Conservation (phyloP, 2,329 filamentous ascomycete species). For the Daldinia eschscholtzii region DNA sequence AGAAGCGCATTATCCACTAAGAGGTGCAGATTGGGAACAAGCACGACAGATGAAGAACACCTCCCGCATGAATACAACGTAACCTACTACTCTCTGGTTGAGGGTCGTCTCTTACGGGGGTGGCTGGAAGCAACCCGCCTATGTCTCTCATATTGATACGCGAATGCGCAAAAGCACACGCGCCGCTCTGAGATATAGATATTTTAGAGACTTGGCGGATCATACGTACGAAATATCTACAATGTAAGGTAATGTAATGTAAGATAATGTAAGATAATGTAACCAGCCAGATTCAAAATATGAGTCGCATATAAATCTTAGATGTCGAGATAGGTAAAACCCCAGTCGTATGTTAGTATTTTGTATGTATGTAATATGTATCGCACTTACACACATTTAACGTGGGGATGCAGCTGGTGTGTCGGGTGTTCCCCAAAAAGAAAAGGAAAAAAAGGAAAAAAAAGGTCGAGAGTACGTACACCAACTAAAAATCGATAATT, state of each 20-base stretch:
- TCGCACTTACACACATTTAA: neutral
- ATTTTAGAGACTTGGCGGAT: slow-evolving; percentile 32
- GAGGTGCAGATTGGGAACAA: slow-evolving; percentile 35
- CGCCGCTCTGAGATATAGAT: slow-evolving; percentile 30
- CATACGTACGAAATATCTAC: slow-evolving; percentile 36
- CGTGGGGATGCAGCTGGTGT: neutral
- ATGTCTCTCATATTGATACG: slow-evolving; percentile 23
- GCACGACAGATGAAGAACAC: slow-evolving; percentile 42
- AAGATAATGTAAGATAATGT: slow-evolving; percentile 15
- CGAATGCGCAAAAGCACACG: slow-evolving; percentile 32
- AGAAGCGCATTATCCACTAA: slow-evolving; percentile 19
- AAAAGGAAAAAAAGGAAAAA: neutral
- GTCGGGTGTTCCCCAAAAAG: slow-evolving; percentile 7
- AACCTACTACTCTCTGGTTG: slow-evolving; percentile 27
- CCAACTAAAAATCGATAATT: slow-evolving; percentile 3
- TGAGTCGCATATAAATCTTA: slow-evolving; percentile 13
- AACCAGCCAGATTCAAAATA: slow-evolving; percentile 29
- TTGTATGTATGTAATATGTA: neutral
- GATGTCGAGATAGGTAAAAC: slow-evolving; percentile 10
- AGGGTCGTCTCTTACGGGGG: slow-evolving; percentile 20
- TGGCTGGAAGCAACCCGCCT: slow-evolving; percentile 30
- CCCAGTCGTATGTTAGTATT: neutral
- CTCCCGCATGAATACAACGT: slow-evolving; percentile 43
- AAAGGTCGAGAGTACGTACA: neutral
- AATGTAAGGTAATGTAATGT: neutral